A percentile compares a stretch with the other conserved stretches of the same genome.
Conservation (phyloP, 805 yeast species). For the Saturnispora ahearnii region DNA sequence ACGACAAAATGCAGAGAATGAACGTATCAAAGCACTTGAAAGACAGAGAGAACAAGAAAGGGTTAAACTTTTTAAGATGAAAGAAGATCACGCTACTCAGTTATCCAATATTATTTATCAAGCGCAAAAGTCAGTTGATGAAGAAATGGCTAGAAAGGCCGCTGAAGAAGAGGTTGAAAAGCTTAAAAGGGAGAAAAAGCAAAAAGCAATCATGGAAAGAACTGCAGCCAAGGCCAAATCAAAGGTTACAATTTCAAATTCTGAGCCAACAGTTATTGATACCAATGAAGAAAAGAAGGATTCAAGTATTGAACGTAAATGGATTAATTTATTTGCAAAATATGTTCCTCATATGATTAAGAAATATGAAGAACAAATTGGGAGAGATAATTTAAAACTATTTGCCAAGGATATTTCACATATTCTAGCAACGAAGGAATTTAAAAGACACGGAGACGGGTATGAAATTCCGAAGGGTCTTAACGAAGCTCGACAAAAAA, state of each 20-base stretch:
- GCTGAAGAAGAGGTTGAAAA: slow-evolving; percentile 7
- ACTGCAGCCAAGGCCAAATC: slow-evolving; percentile 15
- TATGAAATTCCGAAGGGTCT: slow-evolving; percentile 44
- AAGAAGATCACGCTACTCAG: slow-evolving; percentile 19
- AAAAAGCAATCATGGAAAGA: slow-evolving; percentile 24
- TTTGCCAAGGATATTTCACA: slow-evolving; percentile 76
- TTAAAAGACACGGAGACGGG: slow-evolving; percentile 33
- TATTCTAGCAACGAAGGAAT: slow-evolving; percentile 59
- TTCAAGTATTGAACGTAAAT: slow-evolving; percentile 18
- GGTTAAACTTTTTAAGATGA: slow-evolving; percentile 19
- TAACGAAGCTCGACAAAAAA: slow-evolving; percentile 54
- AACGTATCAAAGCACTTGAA: slow-evolving; percentile 27
- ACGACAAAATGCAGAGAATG: slow-evolving; percentile 10
- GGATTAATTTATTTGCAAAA: slow-evolving; percentile 53
- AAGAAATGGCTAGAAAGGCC: background rate
- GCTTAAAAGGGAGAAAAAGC: slow-evolving; percentile 17
- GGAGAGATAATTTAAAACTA: slow-evolving; percentile 62
- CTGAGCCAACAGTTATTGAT: background rate
- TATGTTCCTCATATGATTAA: slow-evolving; percentile 73
- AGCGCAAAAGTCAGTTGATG: slow-evolving; percentile 20
- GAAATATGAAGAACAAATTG: slow-evolving; percentile 55
- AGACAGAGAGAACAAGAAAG: slow-evolving; percentile 29
- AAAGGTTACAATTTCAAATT: background rate
- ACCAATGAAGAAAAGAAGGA: background rate
- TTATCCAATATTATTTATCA: slow-evolving; percentile 24